phyloP scores from a whole-genome alignment of 2,329 filamentous ascomycete genomes.

The Exophiala viscosa region DNA sequence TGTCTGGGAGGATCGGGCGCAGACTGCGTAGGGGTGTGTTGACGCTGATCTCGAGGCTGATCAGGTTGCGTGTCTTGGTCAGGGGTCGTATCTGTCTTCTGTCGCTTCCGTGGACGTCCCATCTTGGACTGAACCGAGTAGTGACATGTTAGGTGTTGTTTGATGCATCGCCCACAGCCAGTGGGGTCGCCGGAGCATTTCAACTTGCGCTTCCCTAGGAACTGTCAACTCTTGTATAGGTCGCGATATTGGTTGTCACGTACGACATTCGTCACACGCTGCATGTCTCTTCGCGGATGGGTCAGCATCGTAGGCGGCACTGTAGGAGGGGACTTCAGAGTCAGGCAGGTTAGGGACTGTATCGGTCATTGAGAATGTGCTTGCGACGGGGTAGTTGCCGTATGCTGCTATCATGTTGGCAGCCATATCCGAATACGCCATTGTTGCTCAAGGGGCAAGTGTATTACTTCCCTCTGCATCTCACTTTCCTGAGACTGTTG shows the following conservation, averaged over 20 bases:
- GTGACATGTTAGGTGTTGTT: conserved; percentile 41
- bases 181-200: conserved; percentile 46
- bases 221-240: conserved; percentile 4
- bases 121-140: conserved; percentile 49
- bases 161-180: conserved; percentile 43
- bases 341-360: conserved; percentile 9
- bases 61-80: conserved; percentile 23
- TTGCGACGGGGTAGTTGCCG: conserved; percentile 16
- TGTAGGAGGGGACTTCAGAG: conserved; percentile 18
- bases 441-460: too few species aligned
- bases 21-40: conserved; percentile 5
- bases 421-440: conserved; percentile 1
- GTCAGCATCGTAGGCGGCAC: conserved; percentile 25
- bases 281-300: conserved; percentile 41
- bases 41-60: neutral
- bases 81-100: conserved; percentile 30
- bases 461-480: too few species aligned
- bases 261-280: conserved; percentile 50
- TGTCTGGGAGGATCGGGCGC: conserved; percentile 10
- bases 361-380: conserved; percentile 20
- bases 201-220: conserved; percentile 44
- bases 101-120: conserved; percentile 45
- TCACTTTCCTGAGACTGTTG: too few species aligned
- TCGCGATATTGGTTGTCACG: conserved; percentile 17
- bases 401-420: conserved; percentile 5